Evolutionary conservation across 2,329 filamentous ascomycete species (phyloP), one percentile per base, ranked within the genome.

Genomic region (Boeremia lycopersici): DNA sequence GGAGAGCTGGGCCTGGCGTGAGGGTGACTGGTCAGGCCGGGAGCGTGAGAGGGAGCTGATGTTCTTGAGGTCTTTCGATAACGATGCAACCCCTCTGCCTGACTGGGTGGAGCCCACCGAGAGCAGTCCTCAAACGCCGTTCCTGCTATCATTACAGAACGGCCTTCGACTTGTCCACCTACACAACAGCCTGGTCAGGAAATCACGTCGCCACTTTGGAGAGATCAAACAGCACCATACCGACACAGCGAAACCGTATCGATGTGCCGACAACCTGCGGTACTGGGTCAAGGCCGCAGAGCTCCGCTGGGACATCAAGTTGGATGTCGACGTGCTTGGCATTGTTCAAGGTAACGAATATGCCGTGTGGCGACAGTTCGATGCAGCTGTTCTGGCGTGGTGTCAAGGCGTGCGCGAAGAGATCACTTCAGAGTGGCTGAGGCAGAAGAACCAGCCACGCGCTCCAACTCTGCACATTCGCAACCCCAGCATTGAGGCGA

Each of bases 251-350:
- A 98, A 98, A 77, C 95, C 95, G 0, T 99, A 99, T 74, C 89
- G 95, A 43, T 88, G 88, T 59, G 91, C 93, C 3, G 95, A 99
- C 65, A 99, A 99, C 73, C 82, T 99, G 58, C 86, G 92, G 35
- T 99, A 89, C 80, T 99, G 95, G 93, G 85, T 90, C 76, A 99
- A 99, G 79, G 95, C 93, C 1, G 92, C 93, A 7, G 93, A 99
- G 77, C 81, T 98, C 54, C 86, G 95, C 50, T 99, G 93, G 88
- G 95, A 98, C 76, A 85, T 93, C 34, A 84, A 89, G 63, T 81
- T 98, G 46, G 85, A 88, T 60, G 82, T 96, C 48, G 91, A 97
- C 69, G 91, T 93, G 19, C 88, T 96, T 76, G 91, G 89, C 26
- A 84, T 97, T 7, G 93, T 96, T 19, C 89, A 93, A 70, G 88